Conservation (phyloP, 2,329 filamentous ascomycete genomes). For the Emericellopsis atlantica region DNA sequence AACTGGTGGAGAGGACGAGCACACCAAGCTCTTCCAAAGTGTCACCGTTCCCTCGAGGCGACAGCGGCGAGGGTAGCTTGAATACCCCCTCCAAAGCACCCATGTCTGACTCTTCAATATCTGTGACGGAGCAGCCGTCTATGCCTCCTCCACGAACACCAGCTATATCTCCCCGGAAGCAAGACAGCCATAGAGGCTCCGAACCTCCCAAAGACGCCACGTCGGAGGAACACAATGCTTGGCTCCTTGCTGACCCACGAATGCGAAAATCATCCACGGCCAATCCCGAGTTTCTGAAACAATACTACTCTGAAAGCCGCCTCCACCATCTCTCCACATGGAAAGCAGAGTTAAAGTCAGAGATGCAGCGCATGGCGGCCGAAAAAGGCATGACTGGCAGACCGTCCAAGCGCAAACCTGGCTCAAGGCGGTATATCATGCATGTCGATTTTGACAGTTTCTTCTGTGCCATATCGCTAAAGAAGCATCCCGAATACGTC, state of each 20-base stretch:
- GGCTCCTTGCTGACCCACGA: slow-evolving; percentile 70
- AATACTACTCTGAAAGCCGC: slow-evolving; percentile 90
- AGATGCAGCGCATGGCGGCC: slow-evolving; percentile 67
- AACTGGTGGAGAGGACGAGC: slow-evolving; percentile 13
- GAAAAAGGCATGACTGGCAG: slow-evolving; percentile 44
- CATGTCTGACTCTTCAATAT: not conserved
- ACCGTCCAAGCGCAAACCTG: slow-evolving; percentile 35
- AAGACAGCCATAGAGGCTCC: not conserved
- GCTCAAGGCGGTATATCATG: slow-evolving; percentile 68
- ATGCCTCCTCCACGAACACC: not conserved
- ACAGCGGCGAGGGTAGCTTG: not conserved
- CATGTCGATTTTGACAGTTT: slow-evolving; percentile 99
- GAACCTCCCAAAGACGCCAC: slow-evolving; percentile 52
- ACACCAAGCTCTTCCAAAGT: slow-evolving; percentile 7
- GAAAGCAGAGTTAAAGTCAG: slow-evolving; percentile 89
- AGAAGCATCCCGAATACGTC: slow-evolving; percentile 59
- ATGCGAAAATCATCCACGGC: slow-evolving; percentile 82
- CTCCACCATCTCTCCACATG: slow-evolving; percentile 91
- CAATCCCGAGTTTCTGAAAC: slow-evolving; percentile 85
- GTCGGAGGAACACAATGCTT: slow-evolving; percentile 84
- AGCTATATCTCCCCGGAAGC: not conserved
- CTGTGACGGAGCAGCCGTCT: not conserved
- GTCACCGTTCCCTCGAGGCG: no score
- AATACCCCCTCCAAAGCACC: not conserved
- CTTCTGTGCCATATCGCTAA: slow-evolving; percentile 84